Percentiles rank a stretch among this genome's conserved stretches.
phyloP scores from a whole-genome alignment of 2,329 filamentous ascomycete species.

The Aspergillus sp. region DNA sequence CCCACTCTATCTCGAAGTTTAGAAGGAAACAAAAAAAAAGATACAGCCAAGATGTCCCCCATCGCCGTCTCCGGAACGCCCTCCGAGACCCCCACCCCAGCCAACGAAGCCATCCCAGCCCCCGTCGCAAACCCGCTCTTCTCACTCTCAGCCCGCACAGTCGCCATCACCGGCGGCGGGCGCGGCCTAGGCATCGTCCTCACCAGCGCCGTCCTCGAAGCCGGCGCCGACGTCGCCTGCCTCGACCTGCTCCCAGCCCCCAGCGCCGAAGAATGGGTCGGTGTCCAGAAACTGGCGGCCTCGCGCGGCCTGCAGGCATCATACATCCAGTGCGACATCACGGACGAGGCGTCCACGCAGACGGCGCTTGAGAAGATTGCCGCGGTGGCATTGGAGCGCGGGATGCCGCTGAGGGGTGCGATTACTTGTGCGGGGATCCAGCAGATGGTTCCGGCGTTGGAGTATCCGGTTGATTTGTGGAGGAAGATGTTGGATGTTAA shows the following conservation, averaged over 20 bases:
- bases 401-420: constrained; percentile 25
- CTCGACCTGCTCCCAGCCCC: constrained; percentile 45
- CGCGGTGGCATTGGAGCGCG: constrained; percentile 16
- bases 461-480: constrained; percentile 43
- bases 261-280: constrained; percentile 40
- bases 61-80: constrained; percentile 19
- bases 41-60: constrained; percentile 1
- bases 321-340: constrained; percentile 50
- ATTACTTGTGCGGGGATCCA: constrained; percentile 54
- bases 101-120: constrained; percentile 2
- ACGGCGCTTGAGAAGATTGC: constrained; percentile 39
- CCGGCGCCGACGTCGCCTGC: constrained; percentile 51
- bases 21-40: neutral
- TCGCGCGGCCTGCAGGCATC: constrained; percentile 35
- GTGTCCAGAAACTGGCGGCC: constrained; percentile 44
- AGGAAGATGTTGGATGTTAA: constrained; percentile 38
- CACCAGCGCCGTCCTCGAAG: constrained; percentile 50
- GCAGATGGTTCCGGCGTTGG: constrained; percentile 48
- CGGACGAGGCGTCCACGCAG: constrained; percentile 43
- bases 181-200: constrained; percentile 54
- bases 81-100: constrained; percentile 7
- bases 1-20: neutral
- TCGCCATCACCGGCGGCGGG: constrained; percentile 52
- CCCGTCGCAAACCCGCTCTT: constrained; percentile 35
- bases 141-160: constrained; percentile 44